These are phyloP conservation scores for Crassisporium funariophilum DNA, from an alignment of 768 basidiomycete species.

Conservation along the genomic window DNA sequence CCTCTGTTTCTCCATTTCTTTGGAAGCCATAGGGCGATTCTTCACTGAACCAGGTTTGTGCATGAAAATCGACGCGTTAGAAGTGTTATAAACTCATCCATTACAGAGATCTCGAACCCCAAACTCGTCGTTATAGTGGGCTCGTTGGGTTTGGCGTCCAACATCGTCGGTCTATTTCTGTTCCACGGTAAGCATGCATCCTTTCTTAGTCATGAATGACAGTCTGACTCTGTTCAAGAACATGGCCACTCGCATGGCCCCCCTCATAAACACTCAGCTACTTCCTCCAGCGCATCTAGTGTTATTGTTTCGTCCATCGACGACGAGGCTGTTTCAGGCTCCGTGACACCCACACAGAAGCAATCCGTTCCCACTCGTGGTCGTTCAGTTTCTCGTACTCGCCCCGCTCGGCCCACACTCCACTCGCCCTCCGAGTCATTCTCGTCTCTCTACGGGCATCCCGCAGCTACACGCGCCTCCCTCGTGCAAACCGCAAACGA, in stretches of 20 bases:
- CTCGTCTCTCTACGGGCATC: slow-evolving; percentile 73
- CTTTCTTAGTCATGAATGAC: slow-evolving; percentile 7
- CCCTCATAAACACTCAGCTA: slow-evolving; percentile 41
- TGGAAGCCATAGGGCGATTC: slow-evolving; percentile 92
- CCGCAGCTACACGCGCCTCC: slow-evolving; percentile 69
- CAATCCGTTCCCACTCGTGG: slow-evolving; percentile 19
- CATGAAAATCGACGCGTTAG: slow-evolving; percentile 7
- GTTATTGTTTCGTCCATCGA: slow-evolving; percentile 26
- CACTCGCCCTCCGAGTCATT: slow-evolving; percentile 40
- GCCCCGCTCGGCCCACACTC: slow-evolving; percentile 12
- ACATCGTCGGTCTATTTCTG: slow-evolving; percentile 89
- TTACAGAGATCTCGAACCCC: slow-evolving; percentile 84
- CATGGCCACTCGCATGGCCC: slow-evolving; percentile 70
- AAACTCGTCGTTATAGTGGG: slow-evolving; percentile 90
- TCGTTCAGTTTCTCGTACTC: slow-evolving; percentile 35
- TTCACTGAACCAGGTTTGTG: slow-evolving; percentile 76
- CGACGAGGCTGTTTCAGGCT: slow-evolving; percentile 19
- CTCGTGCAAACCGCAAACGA: slow-evolving; percentile 85
- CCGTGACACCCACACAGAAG: slow-evolving; percentile 34
- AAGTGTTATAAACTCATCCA: slow-evolving; percentile 1
- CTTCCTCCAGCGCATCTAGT: slow-evolving; percentile 35
- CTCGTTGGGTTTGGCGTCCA: slow-evolving; percentile 84
- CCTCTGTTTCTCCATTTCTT: slow-evolving; percentile 91
- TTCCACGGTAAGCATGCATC: slow-evolving; percentile 75
- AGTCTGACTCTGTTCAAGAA: slow-evolving; percentile 39